A percentile compares a stretch with the other conserved stretches of the same genome.
phyloP scores from a whole-genome alignment of 2,329 filamentous ascomycete genomes.

The Cryphonectria naterciae region DNA sequence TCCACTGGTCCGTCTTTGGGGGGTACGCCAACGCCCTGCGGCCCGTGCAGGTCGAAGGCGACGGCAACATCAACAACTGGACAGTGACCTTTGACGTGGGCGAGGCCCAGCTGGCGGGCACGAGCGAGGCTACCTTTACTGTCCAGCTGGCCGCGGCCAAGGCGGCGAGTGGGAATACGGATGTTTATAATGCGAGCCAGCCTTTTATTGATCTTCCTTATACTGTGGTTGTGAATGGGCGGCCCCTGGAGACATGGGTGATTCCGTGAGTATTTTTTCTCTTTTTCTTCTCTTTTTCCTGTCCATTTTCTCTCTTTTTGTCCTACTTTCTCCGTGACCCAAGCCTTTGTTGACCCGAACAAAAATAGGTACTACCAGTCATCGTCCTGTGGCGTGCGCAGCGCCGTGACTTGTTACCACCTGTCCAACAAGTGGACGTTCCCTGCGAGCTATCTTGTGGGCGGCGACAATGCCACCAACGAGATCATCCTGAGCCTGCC shows the following conservation, averaged over 20 bases:
- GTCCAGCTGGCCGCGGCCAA: constrained; percentile 67
- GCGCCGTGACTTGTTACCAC: constrained; percentile 65
- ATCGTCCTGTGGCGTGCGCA: constrained; percentile 63
- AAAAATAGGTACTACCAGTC: constrained; percentile 53
- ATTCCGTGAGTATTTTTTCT: constrained; percentile 50
- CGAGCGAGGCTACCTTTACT: constrained; percentile 59
- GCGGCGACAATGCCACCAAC: constrained; percentile 50
- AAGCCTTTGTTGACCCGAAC: background rate
- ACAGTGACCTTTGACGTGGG: constrained; percentile 57
- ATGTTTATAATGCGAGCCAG: constrained; percentile 58
- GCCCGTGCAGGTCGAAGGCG: constrained; percentile 46
- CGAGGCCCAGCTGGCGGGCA: constrained; percentile 45
- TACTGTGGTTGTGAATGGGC: constrained; percentile 45
- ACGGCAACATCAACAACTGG: constrained; percentile 61
- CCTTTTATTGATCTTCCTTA: constrained; percentile 58
- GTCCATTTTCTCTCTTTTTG: background rate
- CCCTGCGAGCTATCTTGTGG: constrained; percentile 50
- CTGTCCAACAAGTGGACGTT: constrained; percentile 64
- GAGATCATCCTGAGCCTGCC: constrained; percentile 62
- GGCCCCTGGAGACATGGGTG: constrained; percentile 54
- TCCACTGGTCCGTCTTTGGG: constrained; percentile 69
- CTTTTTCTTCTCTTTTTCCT: background rate
- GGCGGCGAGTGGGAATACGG: constrained; percentile 64
- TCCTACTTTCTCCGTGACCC: background rate
- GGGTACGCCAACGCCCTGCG: constrained; percentile 54